Percentiles rank a stretch among this genome's conserved stretches.
phyloP scores from a whole-genome alignment of 768 basidiomycete species.

The Zangia roseola region DNA sequence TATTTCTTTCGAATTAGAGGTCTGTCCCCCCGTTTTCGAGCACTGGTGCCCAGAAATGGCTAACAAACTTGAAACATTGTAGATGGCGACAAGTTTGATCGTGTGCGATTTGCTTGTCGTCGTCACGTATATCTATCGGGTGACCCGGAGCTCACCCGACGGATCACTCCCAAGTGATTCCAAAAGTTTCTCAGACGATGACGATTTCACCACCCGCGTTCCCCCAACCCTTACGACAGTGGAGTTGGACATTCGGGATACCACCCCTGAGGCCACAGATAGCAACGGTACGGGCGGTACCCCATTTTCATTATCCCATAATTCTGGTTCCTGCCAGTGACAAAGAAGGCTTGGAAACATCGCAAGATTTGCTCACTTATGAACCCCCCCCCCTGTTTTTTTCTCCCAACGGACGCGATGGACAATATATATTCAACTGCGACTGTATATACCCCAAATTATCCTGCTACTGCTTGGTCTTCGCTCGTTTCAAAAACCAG shows the following conservation, averaged over 20 bases:
- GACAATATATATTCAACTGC: no score
- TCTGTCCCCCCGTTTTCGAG: not conserved
- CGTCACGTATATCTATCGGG: conserved; percentile 12
- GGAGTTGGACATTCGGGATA: not conserved
- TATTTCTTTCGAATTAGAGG: not conserved
- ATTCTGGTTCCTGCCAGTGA: no score
- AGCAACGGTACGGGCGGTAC: not conserved
- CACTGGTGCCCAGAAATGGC: not conserved
- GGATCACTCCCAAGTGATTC: not conserved
- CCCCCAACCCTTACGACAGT: not conserved
- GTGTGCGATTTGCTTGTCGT: conserved; percentile 15
- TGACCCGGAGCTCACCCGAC: not conserved
- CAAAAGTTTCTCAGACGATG: not conserved
- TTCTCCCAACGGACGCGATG: no score
- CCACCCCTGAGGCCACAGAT: not conserved
- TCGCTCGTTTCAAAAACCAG: no score
- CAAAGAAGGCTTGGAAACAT: no score
- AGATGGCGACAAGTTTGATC: not conserved
- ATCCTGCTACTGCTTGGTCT: no score
- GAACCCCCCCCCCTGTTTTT: no score
- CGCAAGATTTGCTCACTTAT: no score
- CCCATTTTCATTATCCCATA: not conserved
- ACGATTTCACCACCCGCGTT: not conserved
- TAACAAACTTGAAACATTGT: not conserved
- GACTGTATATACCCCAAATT: no score